Evolutionary conservation across 2,329 filamentous ascomycete genomes (phyloP).

Genomic region (Thermothelomyces thermophilus): DNA sequence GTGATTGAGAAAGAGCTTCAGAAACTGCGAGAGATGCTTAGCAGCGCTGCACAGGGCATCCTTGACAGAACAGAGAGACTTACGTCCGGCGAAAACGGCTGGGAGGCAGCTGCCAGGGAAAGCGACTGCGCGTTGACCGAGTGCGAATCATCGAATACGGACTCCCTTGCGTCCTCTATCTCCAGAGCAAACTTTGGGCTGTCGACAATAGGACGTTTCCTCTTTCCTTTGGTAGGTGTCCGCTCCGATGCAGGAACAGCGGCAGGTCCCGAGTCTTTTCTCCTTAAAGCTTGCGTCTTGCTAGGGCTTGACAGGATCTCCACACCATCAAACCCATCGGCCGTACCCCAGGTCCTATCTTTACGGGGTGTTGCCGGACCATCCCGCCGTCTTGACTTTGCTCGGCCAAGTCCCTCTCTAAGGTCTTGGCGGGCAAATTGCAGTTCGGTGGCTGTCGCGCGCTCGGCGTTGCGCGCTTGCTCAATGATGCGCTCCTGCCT

Average conservation of each 20-base stretch:
- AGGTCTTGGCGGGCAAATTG: slow-evolving; percentile 68
- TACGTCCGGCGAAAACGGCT: slow-evolving; percentile 40
- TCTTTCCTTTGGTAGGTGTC: slow-evolving; percentile 62
- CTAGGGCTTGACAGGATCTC: slow-evolving; percentile 49
- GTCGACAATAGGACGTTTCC: slow-evolving; percentile 59
- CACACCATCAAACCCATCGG: slow-evolving; percentile 72
- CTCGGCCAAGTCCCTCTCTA: slow-evolving; percentile 50
- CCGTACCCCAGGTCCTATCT: slow-evolving; percentile 51
- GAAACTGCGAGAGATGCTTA: slow-evolving; percentile 37
- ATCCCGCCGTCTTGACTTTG: slow-evolving; percentile 38
- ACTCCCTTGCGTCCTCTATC: slow-evolving; percentile 36
- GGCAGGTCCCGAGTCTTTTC: slow-evolving; percentile 37
- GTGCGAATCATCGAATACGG: slow-evolving; percentile 28
- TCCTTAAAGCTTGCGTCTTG: slow-evolving; percentile 39
- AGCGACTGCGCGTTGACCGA: slow-evolving; percentile 15
- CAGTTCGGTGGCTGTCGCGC: slow-evolving; percentile 60
- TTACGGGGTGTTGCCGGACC: slow-evolving; percentile 52
- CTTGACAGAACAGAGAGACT: neutral
- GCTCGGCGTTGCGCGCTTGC: slow-evolving; percentile 56
- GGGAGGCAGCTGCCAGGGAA: slow-evolving; percentile 1
- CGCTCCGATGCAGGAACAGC: slow-evolving; percentile 42
- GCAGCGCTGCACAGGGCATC: slow-evolving; percentile 10
- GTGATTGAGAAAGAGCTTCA: slow-evolving; percentile 61
- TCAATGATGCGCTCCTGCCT: slow-evolving; percentile 60
- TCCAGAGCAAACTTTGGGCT: slow-evolving; percentile 61